These are phyloP conservation scores for Entomortierella lignicola DNA, from an alignment of 192 early-diverging fungal species.

Conservation along the genomic window DNA sequence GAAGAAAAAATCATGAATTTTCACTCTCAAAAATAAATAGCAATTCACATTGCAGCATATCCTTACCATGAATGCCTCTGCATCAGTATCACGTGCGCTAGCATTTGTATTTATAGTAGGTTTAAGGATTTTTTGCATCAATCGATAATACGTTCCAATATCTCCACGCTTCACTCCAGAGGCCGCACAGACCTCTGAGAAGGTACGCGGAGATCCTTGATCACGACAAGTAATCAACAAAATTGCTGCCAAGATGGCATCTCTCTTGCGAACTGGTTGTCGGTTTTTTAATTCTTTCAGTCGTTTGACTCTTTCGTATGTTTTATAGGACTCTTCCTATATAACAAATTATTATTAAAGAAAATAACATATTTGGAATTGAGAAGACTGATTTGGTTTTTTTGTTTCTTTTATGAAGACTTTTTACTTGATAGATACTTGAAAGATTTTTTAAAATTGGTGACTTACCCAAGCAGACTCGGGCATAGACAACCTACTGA, in stretches of 20 bases:
- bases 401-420: no score
- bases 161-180: slow-evolving; percentile 71
- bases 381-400: no score
- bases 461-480: slow-evolving; percentile 42
- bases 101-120: slow-evolving; percentile 49
- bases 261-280: slow-evolving; percentile 70
- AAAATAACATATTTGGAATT: no score
- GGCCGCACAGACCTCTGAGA: slow-evolving; percentile 71
- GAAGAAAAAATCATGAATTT: no score
- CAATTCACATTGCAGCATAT: neutral
- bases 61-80: slow-evolving; percentile 58
- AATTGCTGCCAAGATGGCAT: slow-evolving; percentile 71
- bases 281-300: slow-evolving; percentile 73
- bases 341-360: no score
- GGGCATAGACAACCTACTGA: slow-evolving; percentile 35
- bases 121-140: slow-evolving; percentile 70
- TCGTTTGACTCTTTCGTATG: slow-evolving; percentile 68
- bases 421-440: no score
- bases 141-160: slow-evolving; percentile 69
- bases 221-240: slow-evolving; percentile 70
- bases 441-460: no score
- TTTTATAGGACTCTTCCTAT: slow-evolving; percentile 56
- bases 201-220: slow-evolving; percentile 68
- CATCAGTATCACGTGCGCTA: slow-evolving; percentile 41
- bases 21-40: no score